Conservation (phyloP, 345 rosid species). For the Combretum micranthum region DNA sequence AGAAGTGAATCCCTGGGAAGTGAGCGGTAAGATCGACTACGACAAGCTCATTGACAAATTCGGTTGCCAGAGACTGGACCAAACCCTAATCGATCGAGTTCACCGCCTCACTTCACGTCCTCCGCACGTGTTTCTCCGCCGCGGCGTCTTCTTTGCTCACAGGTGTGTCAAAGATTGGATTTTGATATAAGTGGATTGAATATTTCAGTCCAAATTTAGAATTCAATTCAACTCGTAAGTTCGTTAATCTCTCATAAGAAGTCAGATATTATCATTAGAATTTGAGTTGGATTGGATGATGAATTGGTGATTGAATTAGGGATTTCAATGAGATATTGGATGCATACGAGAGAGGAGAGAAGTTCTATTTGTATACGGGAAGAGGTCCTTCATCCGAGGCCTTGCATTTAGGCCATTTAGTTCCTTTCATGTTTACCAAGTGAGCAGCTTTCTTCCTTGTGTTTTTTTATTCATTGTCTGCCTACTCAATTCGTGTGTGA, state of each 20-base stretch:
- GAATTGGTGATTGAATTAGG: conserved; percentile 16
- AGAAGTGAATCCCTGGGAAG: conserved; percentile 94
- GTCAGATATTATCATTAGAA: no score
- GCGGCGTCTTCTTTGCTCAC: conserved; percentile 90
- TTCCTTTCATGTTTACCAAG: conserved; percentile 98
- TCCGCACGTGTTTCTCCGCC: conserved; percentile 83
- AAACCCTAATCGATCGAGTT: conserved; percentile 56
- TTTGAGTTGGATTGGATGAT: not conserved
- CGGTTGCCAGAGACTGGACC: conserved; percentile 77
- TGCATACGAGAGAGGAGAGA: conserved; percentile 72
- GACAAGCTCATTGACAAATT: conserved; percentile 84
- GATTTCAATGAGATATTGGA: conserved; percentile 75
- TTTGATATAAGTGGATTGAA: no score
- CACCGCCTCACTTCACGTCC: conserved; percentile 62
- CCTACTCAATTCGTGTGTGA: not conserved
- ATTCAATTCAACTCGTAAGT: not conserved
- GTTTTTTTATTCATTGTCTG: not conserved
- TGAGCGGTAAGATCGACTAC: conserved; percentile 75
- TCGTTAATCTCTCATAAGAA: no score
- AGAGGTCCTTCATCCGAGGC: conserved; percentile 97
- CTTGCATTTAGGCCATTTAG: conserved; percentile 80
- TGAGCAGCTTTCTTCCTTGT: conserved; percentile 23
- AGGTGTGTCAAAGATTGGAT: conserved; percentile 23
- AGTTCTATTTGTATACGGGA: conserved; percentile 86
- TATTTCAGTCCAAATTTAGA: not conserved